Percentiles rank a stretch among this genome's conserved stretches.
phyloP scores from a whole-genome alignment of 371 early-diverging fungal genomes.

The Mucor irregularis region DNA sequence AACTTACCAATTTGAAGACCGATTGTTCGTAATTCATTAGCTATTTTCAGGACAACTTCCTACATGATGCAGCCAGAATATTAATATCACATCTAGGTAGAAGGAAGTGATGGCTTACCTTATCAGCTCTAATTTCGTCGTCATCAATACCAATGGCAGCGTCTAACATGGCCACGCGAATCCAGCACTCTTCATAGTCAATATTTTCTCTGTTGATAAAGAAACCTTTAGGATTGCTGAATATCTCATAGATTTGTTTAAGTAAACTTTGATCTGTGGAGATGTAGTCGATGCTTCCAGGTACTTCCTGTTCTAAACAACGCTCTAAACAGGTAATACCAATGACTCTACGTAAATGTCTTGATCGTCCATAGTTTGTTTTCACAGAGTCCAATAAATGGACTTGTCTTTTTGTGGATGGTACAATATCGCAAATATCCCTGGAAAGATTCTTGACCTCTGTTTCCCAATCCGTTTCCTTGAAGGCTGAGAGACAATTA shows the following conservation, averaged over 20 bases:
- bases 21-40: conserved; percentile 23
- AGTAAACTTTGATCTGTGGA: conserved; percentile 9
- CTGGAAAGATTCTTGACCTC: conserved; percentile 23
- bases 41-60: conserved; percentile 15
- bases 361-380: conserved; percentile 24
- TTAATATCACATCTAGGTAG: too few relatives aligned
- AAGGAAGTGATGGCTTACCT: conserved; percentile 16
- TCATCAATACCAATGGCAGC: conserved; percentile 33
- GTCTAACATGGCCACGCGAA: conserved; percentile 25
- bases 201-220: conserved; percentile 13
- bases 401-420: conserved; percentile 7
- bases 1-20: conserved; percentile 32
- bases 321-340: conserved; percentile 21
- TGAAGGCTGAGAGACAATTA: conserved; percentile 22
- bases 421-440: conserved; percentile 16
- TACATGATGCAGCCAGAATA: neutral
- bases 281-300: conserved; percentile 12
- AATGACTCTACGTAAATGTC: conserved; percentile 25
- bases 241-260: conserved; percentile 8
- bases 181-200: conserved; percentile 26
- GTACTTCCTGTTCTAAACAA: conserved; percentile 16
- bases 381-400: conserved; percentile 28
- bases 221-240: conserved; percentile 19
- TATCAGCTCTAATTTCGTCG: conserved; percentile 24
- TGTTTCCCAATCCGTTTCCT: conserved; percentile 14